phyloP scores from a whole-genome alignment of 805 yeast genomes.

The Myxozyma neotropica region DNA sequence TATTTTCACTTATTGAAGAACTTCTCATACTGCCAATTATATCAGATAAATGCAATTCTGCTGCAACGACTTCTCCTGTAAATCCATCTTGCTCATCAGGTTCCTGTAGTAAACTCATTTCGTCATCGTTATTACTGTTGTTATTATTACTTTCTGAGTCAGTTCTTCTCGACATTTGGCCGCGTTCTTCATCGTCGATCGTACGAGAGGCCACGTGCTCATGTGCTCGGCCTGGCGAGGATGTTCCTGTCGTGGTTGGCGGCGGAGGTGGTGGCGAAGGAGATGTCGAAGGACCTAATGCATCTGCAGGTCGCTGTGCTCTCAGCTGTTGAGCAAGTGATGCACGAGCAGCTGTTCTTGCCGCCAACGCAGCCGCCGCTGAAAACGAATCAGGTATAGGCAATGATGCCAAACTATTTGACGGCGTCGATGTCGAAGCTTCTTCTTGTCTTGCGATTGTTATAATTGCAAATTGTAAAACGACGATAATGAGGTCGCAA shows the following conservation, averaged over 20 bases:
- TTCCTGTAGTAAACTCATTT: slow-evolving; percentile 2
- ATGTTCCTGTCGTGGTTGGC: background rate
- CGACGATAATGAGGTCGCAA: slow-evolving; percentile 14
- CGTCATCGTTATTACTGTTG: background rate
- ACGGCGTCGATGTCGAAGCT: background rate
- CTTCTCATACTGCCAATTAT: slow-evolving; percentile 11
- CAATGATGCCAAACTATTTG: background rate
- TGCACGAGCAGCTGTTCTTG: slow-evolving; percentile 13
- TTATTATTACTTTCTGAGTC: background rate
- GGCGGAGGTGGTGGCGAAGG: slow-evolving; percentile 1
- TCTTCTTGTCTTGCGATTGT: slow-evolving; percentile 9
- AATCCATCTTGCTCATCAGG: slow-evolving; percentile 29
- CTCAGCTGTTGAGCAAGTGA: background rate
- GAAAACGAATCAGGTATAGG: slow-evolving; percentile 10
- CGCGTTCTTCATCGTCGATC: slow-evolving; percentile 25
- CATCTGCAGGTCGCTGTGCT: background rate
- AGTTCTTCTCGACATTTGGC: background rate
- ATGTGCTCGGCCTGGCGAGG: background rate
- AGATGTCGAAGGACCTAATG: slow-evolving; percentile 9
- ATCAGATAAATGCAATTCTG: slow-evolving; percentile 22
- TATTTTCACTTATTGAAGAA: background rate
- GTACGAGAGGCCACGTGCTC: slow-evolving; percentile 9
- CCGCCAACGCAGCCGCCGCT: slow-evolving; percentile 19
- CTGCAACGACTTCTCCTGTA: slow-evolving; percentile 31
- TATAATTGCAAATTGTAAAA: slow-evolving; percentile 20